Evolutionary conservation across 2,329 filamentous ascomycete genomes (phyloP).

Genomic region (Fusarium marasasianum): DNA sequence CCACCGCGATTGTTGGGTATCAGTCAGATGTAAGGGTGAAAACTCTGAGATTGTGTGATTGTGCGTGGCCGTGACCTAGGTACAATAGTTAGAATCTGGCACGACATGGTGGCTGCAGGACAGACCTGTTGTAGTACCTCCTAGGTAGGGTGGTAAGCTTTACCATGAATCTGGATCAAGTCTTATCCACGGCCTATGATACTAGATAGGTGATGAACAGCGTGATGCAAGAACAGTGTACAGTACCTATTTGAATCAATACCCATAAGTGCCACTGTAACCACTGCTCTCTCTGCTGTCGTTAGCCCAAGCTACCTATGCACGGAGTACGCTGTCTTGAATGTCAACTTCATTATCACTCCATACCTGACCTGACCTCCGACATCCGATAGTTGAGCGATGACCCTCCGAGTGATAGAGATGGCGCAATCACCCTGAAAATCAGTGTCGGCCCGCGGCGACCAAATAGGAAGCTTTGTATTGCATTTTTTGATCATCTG

Average conservation of each 20-base stretch:
- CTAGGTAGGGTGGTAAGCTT: background rate
- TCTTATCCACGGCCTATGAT: background rate
- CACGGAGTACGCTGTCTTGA: background rate
- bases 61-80: background rate
- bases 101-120: background rate
- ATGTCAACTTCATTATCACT: background rate
- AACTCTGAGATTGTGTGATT: background rate
- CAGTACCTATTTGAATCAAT: background rate
- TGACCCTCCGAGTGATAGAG: background rate
- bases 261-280: background rate
- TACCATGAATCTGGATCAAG: background rate
- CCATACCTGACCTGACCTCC: background rate
- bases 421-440: conserved; percentile 11
- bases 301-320: background rate
- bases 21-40: background rate
- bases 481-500: conserved; percentile 9
- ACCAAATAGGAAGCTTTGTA: conserved; percentile 28
- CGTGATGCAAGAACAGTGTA: too few relatives aligned
- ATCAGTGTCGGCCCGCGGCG: conserved; percentile 2
- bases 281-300: background rate
- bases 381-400: conserved; percentile 6
- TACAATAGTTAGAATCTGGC: background rate
- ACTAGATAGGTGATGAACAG: background rate
- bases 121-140: background rate
- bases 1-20: conserved; percentile 2